Evolutionary conservation across 2,329 filamentous ascomycete species (phyloP), one percentile per base, ranked within the genome.

Genomic region (Aspergillus floridensis): DNA sequence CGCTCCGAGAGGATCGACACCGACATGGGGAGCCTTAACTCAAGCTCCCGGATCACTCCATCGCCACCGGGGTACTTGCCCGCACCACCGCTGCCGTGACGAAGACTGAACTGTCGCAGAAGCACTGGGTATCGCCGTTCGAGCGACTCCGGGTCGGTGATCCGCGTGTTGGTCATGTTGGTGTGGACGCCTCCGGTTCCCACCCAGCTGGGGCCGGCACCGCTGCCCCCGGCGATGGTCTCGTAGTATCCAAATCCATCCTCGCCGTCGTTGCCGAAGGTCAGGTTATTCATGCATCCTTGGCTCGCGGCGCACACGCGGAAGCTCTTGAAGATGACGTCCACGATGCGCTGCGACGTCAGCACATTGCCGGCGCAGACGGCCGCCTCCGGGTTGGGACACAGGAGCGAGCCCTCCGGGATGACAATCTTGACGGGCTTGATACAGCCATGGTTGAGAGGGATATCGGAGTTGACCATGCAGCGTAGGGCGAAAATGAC

Each of bases 161-260:
- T 93, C 14, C 90, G 84, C 3, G 90, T 93, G 73, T 95, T 95
- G 6, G 91, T 93, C 88, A 93, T 92, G 76, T 93, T 89, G 2
- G 86, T 89, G 71, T 93, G 89, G n/a, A 29, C 26, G 26, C 26
- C 26, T 29, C 26, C 26, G 26, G 26, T 29, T 29, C 26, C 26
- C 7, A 7, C 26, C 26, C 26, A 29, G 26, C 26, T 29, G 7
- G 26, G 26, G 26, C 26, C 26, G 7, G 26, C 26, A 29, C 26
- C 26, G 26, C 26, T 10, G 26, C 26, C 26, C 26, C 26, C 26
- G 26, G 26, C 26, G 26, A 29, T 29, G 26, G 26, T 29, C 3
- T 29, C 26, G 26, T 29, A 29, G 26, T 29, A 29, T 29, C 26
- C 26, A 5, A 29, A 29, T 2, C 26, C 26, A 8, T 29, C 8